These are phyloP conservation scores for Candida chilensis DNA, from an alignment of 805 yeast genomes.

Conservation along the genomic window DNA sequence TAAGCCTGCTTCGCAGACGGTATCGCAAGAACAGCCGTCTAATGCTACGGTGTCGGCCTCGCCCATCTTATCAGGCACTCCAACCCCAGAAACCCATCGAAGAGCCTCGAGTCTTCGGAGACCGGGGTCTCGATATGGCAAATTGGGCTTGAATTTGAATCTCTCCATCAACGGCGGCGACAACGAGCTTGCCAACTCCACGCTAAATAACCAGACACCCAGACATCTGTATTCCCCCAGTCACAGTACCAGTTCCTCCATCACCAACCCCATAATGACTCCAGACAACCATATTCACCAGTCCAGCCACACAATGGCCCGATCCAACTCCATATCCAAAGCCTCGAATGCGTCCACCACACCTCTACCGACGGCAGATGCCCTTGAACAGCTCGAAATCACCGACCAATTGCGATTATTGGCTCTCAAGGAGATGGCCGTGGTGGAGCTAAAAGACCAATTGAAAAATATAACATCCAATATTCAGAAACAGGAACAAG, in stretches of 20 bases:
- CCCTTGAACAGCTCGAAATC: slow-evolving; percentile 11
- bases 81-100: no score
- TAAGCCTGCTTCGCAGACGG: no score
- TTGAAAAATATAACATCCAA: slow-evolving; percentile 15
- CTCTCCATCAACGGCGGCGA: not conserved
- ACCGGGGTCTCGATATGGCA: not conserved
- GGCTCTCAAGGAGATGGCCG: slow-evolving; percentile 32
- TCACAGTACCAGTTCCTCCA: slow-evolving; percentile 1
- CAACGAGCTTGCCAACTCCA: no score
- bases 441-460: slow-evolving; percentile 30
- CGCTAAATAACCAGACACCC: no score
- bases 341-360: not conserved
- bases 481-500: slow-evolving; percentile 18
- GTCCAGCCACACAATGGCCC: not conserved
- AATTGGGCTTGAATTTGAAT: slow-evolving; percentile 1
- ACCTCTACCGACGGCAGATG: not conserved
- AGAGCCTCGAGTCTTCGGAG: not conserved
- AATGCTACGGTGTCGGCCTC: no score
- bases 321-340: not conserved
- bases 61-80: no score
- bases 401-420: slow-evolving; percentile 32
- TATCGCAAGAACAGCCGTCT: no score
- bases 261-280: not conserved
- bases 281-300: not conserved
- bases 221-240: not conserved